Base-by-base conservation (phyloP, 2,329 filamentous ascomycete genomes). In the Aureobasidium namibiae region DNA sequence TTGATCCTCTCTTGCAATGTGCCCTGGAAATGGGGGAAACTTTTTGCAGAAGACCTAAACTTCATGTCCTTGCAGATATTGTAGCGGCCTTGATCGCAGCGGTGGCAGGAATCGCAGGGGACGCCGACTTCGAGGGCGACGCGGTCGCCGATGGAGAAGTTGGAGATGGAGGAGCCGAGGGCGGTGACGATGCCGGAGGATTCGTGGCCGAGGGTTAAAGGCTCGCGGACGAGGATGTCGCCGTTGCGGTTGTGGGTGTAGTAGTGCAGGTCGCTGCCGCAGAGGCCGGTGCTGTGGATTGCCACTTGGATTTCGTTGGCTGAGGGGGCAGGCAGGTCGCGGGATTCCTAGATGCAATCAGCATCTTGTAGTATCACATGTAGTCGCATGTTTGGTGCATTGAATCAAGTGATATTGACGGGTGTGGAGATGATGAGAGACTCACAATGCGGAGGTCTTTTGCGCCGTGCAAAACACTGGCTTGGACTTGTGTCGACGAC, bases 41-140 rank as follows among this genome's bases (percentile, higher is more conserved):
- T 73, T 68, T 83, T 85, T 36, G 83, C 83, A 57, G 79, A 82
- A 65, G 78, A 82, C 61, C 82, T 70, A 67, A 85, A 85, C 41
- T 74, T 75, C 75, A 86, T 78, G 9, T 73, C 73, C 24, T 78
- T 78, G 73, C 83, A 86, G 63, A 86, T 82, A 65, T 86, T 86
- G 68, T 85, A 85, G 53, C 82, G 72, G 54, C 80, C 81, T 59
- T 78, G 75, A 44, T 74, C 72, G 67, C 83, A 86, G 54, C 80
- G 72, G 23, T 75, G 70, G 67, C 83, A 86, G 41, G 71, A 68
- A 39, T 88, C 85, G 76, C 92, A 97, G 0, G 91, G 90, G 56
- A 89, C 82, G 53, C 92, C 92, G 14, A 95, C 92, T 79, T 97
- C 92, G 42, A 97, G 78, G n/a, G 92, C 91, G 21, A 96, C 87